A percentile compares a stretch with the other conserved stretches of the same genome.
phyloP scores from a whole-genome alignment of 768 basidiomycete genomes.

The Antrodiella citrinella region DNA sequence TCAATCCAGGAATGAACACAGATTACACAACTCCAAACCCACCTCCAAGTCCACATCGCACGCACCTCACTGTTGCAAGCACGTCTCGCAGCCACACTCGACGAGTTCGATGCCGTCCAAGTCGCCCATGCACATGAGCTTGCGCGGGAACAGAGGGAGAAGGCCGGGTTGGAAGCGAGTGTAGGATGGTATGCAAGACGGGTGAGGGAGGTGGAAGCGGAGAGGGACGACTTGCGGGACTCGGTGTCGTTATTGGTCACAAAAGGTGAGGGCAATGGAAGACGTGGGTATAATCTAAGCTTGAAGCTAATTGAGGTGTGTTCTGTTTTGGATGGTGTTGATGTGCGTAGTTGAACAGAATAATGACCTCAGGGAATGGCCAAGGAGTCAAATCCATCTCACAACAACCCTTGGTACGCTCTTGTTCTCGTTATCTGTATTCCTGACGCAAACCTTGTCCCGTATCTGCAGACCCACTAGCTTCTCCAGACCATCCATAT shows the following conservation, averaged over 20 bases:
- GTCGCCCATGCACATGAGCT: slow-evolving; percentile 34
- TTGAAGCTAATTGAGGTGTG: too few species aligned
- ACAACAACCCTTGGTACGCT: slow-evolving; percentile 35
- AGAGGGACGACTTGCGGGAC: slow-evolving; percentile 47
- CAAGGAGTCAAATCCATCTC: slow-evolving; percentile 35
- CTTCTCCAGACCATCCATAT: slow-evolving; percentile 4
- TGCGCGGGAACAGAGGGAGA: slow-evolving; percentile 23
- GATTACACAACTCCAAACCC: slow-evolving; percentile 21
- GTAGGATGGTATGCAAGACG: slow-evolving; percentile 27
- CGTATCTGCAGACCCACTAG: neutral
- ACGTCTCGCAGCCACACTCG: slow-evolving; percentile 41
- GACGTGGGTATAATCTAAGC: too few species aligned
- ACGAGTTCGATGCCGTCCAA: slow-evolving; percentile 39
- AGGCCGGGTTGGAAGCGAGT: slow-evolving; percentile 28
- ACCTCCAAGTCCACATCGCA: slow-evolving; percentile 29
- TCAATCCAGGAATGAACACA: neutral
- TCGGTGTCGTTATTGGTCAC: slow-evolving; percentile 45
- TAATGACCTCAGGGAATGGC: slow-evolving; percentile 38
- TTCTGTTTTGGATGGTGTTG: too few species aligned
- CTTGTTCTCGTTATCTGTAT: neutral
- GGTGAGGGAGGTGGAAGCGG: slow-evolving; percentile 31
- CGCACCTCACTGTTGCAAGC: slow-evolving; percentile 35
- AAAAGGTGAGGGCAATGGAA: slow-evolving; percentile 60
- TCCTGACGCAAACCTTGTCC: neutral
- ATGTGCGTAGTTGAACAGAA: slow-evolving; percentile 33